Percentiles rank a stretch among this genome's conserved stretches.
Evolutionary conservation across 805 yeast species (phyloP).

Genomic region (Candida silvicultrix): DNA sequence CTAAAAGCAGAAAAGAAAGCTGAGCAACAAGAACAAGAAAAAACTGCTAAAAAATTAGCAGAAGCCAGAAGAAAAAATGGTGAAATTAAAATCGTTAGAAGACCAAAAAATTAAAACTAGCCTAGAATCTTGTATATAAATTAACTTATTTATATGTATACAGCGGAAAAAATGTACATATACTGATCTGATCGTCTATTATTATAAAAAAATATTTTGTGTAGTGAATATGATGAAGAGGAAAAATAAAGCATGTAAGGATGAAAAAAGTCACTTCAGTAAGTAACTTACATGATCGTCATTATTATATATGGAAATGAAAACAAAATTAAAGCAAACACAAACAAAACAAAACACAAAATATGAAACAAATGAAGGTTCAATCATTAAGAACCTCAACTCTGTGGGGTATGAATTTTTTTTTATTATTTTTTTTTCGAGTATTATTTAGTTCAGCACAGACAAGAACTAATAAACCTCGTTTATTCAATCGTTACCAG

Average conservation of each 20-base stretch:
- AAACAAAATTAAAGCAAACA: not conserved
- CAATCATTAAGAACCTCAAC: not conserved
- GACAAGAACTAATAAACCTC: too few species aligned
- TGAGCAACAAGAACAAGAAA: slow-evolving; percentile 27
- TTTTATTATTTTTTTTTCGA: not conserved
- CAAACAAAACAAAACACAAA: not conserved
- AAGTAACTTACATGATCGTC: not conserved
- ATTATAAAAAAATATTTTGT: not conserved
- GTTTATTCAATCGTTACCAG: not conserved
- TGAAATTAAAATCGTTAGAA: slow-evolving; percentile 21
- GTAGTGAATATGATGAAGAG: not conserved
- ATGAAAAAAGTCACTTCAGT: not conserved
- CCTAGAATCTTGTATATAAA: not conserved
- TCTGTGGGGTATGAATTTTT: not conserved
- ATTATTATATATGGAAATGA: not conserved
- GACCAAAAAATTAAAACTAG: slow-evolving; percentile 5
- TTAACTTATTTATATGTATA: not conserved
- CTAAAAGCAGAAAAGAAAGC: slow-evolving; percentile 33
- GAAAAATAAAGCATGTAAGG: not conserved
- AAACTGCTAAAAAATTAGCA: slow-evolving; percentile 24
- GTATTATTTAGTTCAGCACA: too few species aligned
- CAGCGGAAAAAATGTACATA: not conserved
- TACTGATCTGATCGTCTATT: not conserved
- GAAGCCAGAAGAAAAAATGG: slow-evolving; percentile 24
- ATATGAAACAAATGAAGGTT: not conserved